A percentile compares a stretch with the other conserved stretches of the same genome.
These are phyloP conservation scores for Kodamaea jinghongensis DNA, from an alignment of 805 yeast species.

Conservation along the genomic window DNA sequence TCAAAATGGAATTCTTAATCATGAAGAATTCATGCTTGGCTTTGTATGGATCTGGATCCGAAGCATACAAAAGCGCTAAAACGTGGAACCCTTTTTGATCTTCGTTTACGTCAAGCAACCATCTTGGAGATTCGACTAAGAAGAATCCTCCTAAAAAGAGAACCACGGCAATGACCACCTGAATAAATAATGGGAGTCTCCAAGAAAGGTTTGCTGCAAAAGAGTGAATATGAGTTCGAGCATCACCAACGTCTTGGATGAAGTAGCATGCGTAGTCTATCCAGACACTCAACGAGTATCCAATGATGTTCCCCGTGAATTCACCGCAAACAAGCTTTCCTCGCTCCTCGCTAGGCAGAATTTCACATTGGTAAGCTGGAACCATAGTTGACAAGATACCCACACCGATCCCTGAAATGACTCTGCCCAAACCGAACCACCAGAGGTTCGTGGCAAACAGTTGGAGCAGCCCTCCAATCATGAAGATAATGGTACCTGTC, in stretches of 20 bases:
- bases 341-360: conserved; percentile 81
- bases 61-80: conserved; percentile 32
- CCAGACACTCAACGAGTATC: conserved; percentile 84
- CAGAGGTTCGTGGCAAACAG: conserved; percentile 54
- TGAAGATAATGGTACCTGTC: conserved; percentile 74
- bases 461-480: conserved; percentile 76
- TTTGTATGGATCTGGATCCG: conserved; percentile 28
- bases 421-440: conserved; percentile 68
- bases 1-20: conserved; percentile 45
- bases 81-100: conserved; percentile 53
- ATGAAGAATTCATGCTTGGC: conserved; percentile 43
- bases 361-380: conserved; percentile 86
- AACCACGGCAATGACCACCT: conserved; percentile 68
- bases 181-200: conserved; percentile 77
- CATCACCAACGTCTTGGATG: conserved; percentile 50
- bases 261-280: conserved; percentile 75
- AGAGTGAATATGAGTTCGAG: conserved; percentile 31
- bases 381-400: conserved; percentile 82
- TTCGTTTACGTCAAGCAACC: conserved; percentile 80
- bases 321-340: conserved; percentile 85
- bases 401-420: conserved; percentile 81
- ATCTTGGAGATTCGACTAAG: conserved; percentile 86
- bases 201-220: conserved; percentile 53
- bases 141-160: conserved; percentile 72
- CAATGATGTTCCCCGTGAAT: conserved; percentile 81